Evolutionary conservation across 768 basidiomycete genomes (phyloP).

Genomic region (Russula ochroleuca): DNA sequence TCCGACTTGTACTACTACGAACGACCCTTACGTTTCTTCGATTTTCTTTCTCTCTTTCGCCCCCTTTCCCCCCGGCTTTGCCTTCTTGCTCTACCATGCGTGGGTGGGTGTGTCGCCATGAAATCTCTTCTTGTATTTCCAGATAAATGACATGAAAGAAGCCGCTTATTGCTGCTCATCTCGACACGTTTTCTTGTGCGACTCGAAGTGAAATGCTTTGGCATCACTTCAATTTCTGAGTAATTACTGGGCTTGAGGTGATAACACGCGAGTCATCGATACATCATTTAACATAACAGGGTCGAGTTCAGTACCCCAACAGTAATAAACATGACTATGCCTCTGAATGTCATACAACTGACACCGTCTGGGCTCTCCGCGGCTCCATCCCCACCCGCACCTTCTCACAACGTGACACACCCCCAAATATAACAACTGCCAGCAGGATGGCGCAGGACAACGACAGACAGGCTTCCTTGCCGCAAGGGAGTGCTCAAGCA

Average conservation of each 20-base stretch:
- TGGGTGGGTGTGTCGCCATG: slow-evolving; percentile 25
- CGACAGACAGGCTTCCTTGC: slow-evolving; percentile 18
- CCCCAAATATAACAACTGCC: not conserved
- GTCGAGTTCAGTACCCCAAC: no score
- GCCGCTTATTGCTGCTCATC: not conserved
- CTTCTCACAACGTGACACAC: not conserved
- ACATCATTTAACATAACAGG: not conserved
- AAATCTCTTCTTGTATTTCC: slow-evolving; percentile 18
- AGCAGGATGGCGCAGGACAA: slow-evolving; percentile 15
- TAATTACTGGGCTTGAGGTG: not conserved
- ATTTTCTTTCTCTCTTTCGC: not conserved
- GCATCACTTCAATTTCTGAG: not conserved
- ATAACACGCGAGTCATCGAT: not conserved
- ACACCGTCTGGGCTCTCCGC: no score
- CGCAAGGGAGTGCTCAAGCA: slow-evolving; percentile 24
- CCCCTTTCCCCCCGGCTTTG: slow-evolving; percentile 13
- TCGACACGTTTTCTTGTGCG: not conserved
- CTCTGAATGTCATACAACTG: no score
- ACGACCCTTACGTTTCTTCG: slow-evolving; percentile 9
- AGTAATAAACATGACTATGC: no score
- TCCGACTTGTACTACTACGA: slow-evolving; percentile 47
- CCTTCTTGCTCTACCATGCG: slow-evolving; percentile 22
- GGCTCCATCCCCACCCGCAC: no score
- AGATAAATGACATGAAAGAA: not conserved
- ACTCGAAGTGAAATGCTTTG: no score